These are phyloP conservation scores for Dioszegia aurantiaca DNA, from an alignment of 768 basidiomycete species.

Conservation along the genomic window DNA sequence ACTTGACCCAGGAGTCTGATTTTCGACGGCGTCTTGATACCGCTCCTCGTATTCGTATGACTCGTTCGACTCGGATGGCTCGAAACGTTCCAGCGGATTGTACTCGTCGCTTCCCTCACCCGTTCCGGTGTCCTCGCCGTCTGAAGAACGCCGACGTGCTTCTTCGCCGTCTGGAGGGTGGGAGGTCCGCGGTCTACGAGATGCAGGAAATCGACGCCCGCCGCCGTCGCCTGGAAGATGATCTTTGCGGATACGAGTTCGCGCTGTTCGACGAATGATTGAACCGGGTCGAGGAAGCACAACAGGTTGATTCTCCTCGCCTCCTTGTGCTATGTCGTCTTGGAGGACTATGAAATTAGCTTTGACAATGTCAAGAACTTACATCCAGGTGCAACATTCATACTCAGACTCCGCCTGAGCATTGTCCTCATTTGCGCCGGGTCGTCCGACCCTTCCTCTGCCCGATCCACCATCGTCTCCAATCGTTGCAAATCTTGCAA, in stretches of 20 bases:
- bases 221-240: constrained; percentile 70
- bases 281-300: constrained; percentile 80
- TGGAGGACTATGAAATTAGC: constrained; percentile 28
- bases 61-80: neutral
- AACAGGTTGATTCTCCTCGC: constrained; percentile 85
- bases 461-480: constrained; percentile 89
- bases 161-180: constrained; percentile 36
- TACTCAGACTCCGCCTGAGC: constrained; percentile 78
- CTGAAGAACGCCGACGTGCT: constrained; percentile 13
- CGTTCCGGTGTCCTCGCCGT: too few species aligned
- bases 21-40: constrained; percentile 29
- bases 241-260: constrained; percentile 92
- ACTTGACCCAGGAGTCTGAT: constrained; percentile 31
- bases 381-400: constrained; percentile 83
- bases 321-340: constrained; percentile 50
- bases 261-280: constrained; percentile 83
- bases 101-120: constrained; percentile 10
- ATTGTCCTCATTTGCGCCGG: constrained; percentile 73
- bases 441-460: constrained; percentile 65
- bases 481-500: constrained; percentile 91
- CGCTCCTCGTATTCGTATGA: constrained; percentile 55
- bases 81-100: constrained; percentile 4
- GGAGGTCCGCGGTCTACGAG: constrained; percentile 52
- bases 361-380: constrained; percentile 50
- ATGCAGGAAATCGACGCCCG: constrained; percentile 75